Percentiles rank a stretch among this genome's conserved stretches.
Conservation (phyloP, 768 basidiomycete species). For the Russula lepida region DNA sequence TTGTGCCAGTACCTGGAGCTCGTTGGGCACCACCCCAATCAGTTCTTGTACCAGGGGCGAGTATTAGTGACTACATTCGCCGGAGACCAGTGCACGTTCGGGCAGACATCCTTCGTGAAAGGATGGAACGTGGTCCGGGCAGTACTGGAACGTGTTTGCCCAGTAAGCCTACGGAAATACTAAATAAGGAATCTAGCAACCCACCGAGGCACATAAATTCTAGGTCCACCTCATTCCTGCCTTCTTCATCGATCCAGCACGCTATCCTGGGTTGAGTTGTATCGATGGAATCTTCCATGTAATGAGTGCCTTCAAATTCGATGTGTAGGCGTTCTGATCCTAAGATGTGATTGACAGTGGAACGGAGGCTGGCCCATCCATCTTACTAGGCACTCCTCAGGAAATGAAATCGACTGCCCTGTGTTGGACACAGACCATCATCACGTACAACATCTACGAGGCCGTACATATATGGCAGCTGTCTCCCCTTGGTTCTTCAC, state of each 20-base stretch:
- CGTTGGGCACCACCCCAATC: slow-evolving; percentile 28
- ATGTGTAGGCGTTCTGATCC: slow-evolving; percentile 9
- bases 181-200: no score
- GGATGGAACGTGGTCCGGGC: slow-evolving; percentile 28
- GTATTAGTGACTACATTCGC: slow-evolving; percentile 33
- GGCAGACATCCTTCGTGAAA: slow-evolving; percentile 19
- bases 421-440: slow-evolving; percentile 40
- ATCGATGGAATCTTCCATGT: slow-evolving; percentile 37
- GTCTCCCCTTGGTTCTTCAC: slow-evolving; percentile 79
- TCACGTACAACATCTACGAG: slow-evolving; percentile 42
- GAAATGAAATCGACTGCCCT: slow-evolving; percentile 20
- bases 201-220: not conserved
- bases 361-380: slow-evolving; percentile 31
- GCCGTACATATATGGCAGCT: slow-evolving; percentile 40
- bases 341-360: slow-evolving; percentile 23
- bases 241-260: slow-evolving; percentile 29
- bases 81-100: slow-evolving; percentile 31
- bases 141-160: slow-evolving; percentile 25
- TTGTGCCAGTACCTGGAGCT: slow-evolving; percentile 25
- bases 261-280: slow-evolving; percentile 27
- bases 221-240: slow-evolving; percentile 29
- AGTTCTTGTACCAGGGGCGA: slow-evolving; percentile 27
- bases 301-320: not conserved
- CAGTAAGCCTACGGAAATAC: slow-evolving; percentile 20
- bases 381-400: slow-evolving; percentile 34